These are phyloP conservation scores for Digitaria exilis DNA, from an alignment of 202 grass and related monocot genomes.

Conservation along the genomic window DNA sequence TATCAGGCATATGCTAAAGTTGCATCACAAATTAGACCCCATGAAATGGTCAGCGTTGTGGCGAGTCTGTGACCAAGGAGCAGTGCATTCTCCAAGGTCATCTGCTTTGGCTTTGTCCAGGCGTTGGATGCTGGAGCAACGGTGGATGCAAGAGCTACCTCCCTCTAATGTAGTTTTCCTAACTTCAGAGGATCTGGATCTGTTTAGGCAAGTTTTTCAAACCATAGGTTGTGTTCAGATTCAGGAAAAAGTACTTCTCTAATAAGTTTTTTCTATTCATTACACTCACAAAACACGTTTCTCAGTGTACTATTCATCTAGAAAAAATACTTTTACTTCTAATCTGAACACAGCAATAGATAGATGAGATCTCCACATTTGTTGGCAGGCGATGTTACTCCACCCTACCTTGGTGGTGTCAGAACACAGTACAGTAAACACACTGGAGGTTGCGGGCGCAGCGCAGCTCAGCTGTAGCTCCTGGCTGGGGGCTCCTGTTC, in stretches of 20 bases:
- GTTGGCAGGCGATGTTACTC: background rate
- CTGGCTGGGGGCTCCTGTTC: background rate
- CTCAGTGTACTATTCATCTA: too few relatives aligned
- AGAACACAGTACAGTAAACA: constrained; percentile 18
- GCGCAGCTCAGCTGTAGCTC: constrained; percentile 14
- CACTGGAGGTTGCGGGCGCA: background rate
- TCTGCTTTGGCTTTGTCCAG: background rate
- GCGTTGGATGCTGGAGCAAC: too few relatives aligned
- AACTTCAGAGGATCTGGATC: too few relatives aligned
- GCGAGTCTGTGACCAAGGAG: background rate
- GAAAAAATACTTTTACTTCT: too few relatives aligned
- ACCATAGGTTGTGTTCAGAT: too few relatives aligned
- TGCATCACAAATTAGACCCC: background rate
- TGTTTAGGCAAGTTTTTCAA: constrained; percentile 33
- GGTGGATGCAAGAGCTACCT: too few relatives aligned
- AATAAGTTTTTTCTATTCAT: too few relatives aligned
- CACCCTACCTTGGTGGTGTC: background rate
- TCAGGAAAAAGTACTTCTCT: too few relatives aligned
- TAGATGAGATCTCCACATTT: background rate
- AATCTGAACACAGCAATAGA: too few relatives aligned
- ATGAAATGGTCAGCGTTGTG: background rate
- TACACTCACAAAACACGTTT: too few relatives aligned
- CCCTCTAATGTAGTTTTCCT: too few relatives aligned
- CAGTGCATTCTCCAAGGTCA: too few relatives aligned
- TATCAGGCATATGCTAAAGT: background rate